A percentile compares a stretch with the other conserved stretches of the same genome.
phyloP scores from a whole-genome alignment of 176 grass and related monocot genomes.

The Eragrostis curvula region DNA sequence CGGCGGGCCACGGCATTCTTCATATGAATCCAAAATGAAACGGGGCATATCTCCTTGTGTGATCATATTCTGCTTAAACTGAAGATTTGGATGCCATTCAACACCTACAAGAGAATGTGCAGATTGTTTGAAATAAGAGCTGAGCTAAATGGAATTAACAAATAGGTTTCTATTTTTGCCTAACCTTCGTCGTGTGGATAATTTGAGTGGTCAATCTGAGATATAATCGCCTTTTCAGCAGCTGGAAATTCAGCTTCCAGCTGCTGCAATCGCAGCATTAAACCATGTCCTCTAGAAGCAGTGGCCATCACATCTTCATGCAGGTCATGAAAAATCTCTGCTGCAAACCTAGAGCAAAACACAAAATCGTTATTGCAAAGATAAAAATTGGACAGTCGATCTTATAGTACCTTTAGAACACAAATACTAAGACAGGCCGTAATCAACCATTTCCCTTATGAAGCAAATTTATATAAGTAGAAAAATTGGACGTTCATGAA shows the following conservation, averaged over 20 bases:
- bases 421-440: constrained; percentile 3
- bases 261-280: constrained; percentile 90
- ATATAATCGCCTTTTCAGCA: constrained; percentile 73
- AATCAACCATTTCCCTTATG: not conserved
- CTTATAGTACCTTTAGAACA: not conserved
- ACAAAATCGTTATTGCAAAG: constrained; percentile 3
- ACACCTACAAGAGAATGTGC: constrained; percentile 51
- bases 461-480: not conserved
- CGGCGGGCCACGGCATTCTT: constrained; percentile 96
- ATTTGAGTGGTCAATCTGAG: constrained; percentile 62
- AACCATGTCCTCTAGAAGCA: constrained; percentile 84
- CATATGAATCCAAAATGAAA: constrained; percentile 97
- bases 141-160: not conserved
- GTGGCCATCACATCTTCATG: constrained; percentile 93
- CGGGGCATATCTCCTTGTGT: constrained; percentile 97
- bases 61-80: constrained; percentile 84
- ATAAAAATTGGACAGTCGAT: not conserved
- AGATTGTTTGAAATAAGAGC: constrained; percentile 22
- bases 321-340: constrained; percentile 95
- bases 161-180: constrained; percentile 23
- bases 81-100: constrained; percentile 80
- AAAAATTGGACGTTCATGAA: not conserved
- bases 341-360: constrained; percentile 73
- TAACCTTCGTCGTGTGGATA: constrained; percentile 75
- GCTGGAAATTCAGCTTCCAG: constrained; percentile 92